These are phyloP conservation scores for Hypoxylon rubiginosum DNA, from an alignment of 2,329 filamentous ascomycete genomes.

Conservation along the genomic window DNA sequence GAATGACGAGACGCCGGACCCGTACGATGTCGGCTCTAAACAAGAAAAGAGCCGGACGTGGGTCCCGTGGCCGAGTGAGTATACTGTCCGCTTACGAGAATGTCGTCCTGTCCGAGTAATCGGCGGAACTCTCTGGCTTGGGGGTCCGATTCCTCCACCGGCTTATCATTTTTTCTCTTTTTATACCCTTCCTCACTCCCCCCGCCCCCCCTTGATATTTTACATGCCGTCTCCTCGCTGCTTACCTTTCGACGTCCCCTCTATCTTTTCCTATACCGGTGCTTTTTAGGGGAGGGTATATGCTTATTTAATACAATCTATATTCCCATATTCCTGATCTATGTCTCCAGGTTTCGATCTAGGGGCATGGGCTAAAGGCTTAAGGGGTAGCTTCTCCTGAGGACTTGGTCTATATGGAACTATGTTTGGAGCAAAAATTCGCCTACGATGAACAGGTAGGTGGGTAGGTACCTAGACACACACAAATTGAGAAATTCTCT, in stretches of 20 bases:
- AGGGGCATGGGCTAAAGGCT: no score
- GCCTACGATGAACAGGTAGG: background rate
- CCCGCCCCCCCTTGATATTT: background rate
- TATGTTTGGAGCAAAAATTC: background rate
- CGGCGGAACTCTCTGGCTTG: background rate
- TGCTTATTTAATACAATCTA: no score
- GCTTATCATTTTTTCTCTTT: background rate
- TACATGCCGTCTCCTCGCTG: background rate
- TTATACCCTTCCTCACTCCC: no score
- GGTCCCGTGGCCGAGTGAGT: background rate
- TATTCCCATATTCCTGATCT: no score
- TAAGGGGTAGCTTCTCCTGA: background rate
- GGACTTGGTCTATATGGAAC: background rate
- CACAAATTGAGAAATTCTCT: background rate
- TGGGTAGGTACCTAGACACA: background rate
- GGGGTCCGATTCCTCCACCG: constrained; percentile 4
- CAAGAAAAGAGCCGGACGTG: background rate
- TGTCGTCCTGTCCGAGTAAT: background rate
- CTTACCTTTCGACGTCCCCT: no score
- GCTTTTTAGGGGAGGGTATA: no score
- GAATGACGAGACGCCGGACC: no score
- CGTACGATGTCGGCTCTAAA: no score
- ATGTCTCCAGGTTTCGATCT: no score
- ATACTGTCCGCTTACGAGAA: background rate
- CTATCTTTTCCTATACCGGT: no score